Evolutionary conservation across 129 eudicot genomes (phyloP), one percentile per base, ranked within the genome.

Genomic region (Lactuca sativa): DNA sequence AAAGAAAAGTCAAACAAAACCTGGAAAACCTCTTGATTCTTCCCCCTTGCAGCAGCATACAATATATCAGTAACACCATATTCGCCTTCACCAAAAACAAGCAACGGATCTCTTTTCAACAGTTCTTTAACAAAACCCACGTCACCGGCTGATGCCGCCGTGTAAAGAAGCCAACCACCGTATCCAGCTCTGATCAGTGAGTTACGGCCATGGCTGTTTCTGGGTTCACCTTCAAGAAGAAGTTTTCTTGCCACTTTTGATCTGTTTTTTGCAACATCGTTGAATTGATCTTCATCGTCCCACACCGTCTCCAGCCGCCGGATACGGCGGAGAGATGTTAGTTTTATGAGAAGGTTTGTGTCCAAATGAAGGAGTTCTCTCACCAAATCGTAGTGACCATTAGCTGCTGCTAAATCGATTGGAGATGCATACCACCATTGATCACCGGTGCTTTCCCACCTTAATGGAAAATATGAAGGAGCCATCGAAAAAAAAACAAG

Each of bases 391-490:
- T 81, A 89, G 72, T 84, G 96, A 15, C 96, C 98, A 78, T 85
- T 92, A 7, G 96, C 96, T 25, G 98, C 96, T 47, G 95, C 96
- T 64, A 83, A 81, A 78, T 92, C 98, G 9, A 92, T 86, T 15
- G 98, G 96, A 0, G 96, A 82, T 48, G 88, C 96, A 75, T 80
- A 92, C 98, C 98, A 92, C 98, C 98, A 92, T 70, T 92, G 96
- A 70, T 92, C 90, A 3, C 98, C 96, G 0, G 98, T 92, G 82
- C 88, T 92, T 64, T 92, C 96, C 98, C 98, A 92, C 67, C 96
- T 77, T 57, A 92, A 68, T 33, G 98, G 98, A 38, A 89, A 79
- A 69, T 72, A 69, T 62, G 77, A 59, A 0, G 90, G 77, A 12
- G 90, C 68, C 96, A 77, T 82, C 40, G 56, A 3, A 59, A 56